Conservation (phyloP, 169 alveolate genomes). For the Pseudocohnilembus persalinus region DNA sequence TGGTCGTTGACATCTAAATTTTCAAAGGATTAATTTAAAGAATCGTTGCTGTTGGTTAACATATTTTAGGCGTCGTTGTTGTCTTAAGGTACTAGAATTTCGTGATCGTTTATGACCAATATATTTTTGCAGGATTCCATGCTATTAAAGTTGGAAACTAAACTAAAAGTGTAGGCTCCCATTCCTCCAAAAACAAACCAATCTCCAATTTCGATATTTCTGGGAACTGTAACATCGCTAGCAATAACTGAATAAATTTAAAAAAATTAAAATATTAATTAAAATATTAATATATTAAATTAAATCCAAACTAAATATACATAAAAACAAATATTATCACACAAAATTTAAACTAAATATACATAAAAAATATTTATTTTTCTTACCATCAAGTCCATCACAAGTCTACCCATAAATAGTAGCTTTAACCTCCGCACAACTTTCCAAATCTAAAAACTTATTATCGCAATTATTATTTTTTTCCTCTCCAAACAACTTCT, state of each 20-base stretch:
- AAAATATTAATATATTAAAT: no score
- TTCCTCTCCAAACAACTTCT: conserved; percentile 22
- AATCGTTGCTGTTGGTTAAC: no score
- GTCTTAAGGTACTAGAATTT: no score
- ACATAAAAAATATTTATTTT: no score
- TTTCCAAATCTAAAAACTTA: background rate
- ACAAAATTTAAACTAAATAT: no score
- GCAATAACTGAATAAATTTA: conserved; percentile 14
- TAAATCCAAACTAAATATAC: no score
- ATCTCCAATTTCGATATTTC: conserved; percentile 35
- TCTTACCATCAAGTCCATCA: conserved; percentile 32
- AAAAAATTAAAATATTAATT: no score
- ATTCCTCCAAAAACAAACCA: conserved; percentile 43
- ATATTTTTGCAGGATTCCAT: conserved; percentile 21
- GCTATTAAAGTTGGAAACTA: conserved; percentile 9
- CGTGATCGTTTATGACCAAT: background rate
- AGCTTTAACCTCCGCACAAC: background rate
- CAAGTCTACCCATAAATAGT: conserved; percentile 43
- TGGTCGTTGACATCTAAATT: background rate
- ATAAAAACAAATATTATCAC: no score
- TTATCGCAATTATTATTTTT: background rate
- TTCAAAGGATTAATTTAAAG: no score
- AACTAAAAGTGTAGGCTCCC: conserved; percentile 41
- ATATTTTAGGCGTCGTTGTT: no score
- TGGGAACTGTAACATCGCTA: conserved; percentile 17